Base-by-base conservation (phyloP, 129 eudicot species). In the Tanacetum coccineum region DNA sequence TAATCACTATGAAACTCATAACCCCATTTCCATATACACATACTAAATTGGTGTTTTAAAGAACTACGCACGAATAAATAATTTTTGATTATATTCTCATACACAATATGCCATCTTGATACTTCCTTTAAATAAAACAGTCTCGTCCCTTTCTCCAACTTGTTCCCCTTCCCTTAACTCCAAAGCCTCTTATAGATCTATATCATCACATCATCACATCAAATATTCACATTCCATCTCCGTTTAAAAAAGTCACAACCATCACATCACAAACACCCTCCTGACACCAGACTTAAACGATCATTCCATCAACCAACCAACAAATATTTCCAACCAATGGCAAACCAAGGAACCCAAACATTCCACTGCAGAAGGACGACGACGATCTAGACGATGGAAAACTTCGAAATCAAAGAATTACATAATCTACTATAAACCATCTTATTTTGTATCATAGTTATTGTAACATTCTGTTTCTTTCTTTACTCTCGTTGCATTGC, bases 361-460 rank as follows among this genome's bases (percentile, higher is more conserved):
- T 85, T 80, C 75, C 87, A 76, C 61, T 87, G 97, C 88, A 84
- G 66, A 79, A 86, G 81, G 62, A 82, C 68, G 83, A 84, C 82
- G 62, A 82, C 68, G 85, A 84, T 6, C 77, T 84, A 64, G 87
- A 90, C 55, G 91, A 90, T 77, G 52, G 52, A 47, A 15, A 76
- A 84, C 85, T 84, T 87, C 87, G 73, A 90, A 74, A 81, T 90
- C 80, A 86, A 61, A 30, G 89, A 89, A 82, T 74, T 87, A 81
- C 72, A 25, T 84, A 60, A n/a, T n/a, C n/a, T n/a, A n/a, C n/a
- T n/a, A n/a, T n/a, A n/a, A n/a, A 13, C 84, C 75, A 66, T 80
- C 4, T 72, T 90, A 61, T 80, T 90, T 78, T 62, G 83, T 46
- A 51, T 87, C 17, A 53, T 87, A 6, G 76, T 90, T 44, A 15